Evolutionary conservation across 345 rosid species (phyloP), one percentile per base, ranked within the genome.

Genomic region (Microcos paniculata): DNA sequence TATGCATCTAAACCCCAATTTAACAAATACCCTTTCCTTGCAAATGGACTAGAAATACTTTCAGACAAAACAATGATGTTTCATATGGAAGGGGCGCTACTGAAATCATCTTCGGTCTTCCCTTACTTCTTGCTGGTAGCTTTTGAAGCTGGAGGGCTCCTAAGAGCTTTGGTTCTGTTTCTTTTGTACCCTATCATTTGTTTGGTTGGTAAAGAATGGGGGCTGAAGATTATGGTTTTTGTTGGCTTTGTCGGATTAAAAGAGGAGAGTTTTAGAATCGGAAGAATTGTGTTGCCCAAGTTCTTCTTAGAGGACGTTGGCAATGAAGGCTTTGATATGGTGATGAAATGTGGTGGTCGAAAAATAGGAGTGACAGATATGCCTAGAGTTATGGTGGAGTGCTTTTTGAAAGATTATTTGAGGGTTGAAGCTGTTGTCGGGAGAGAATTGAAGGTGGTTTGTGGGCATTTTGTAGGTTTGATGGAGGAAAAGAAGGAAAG

Each of bases 331-430:
- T 85, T 86, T 40, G 82, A 86, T 56, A 64, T 82, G 53, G 85
- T 90, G 76, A 82, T 79, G 78, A 82, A 62, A 65, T 62, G 83
- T 21, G 78, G 57, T 65, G 81, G 75, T 14, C 83, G 66, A 55
- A 88, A 80, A 65, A 63, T 87, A 52, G 90, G 77, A 52, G 82
- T 91, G 53, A 91, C 86, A 59, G 85, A 85, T 23, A 71, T 88
- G 73, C 94, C 97, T 12, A 82, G 84, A 55, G 71, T 87, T n/a
- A 90, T 90, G 97, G 81, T 90, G 58, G 91, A 90, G n/a, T 82
- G 76, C 46, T 87, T 90, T 69, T 70, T 91, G 69, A 81, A 65
- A 72, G 85, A 88, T 61, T 85, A 87, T 68, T 64, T 88, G 76
- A 83, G 82, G 52, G 76, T 85, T 82, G 89, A 87, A 10, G 78